phyloP scores from a whole-genome alignment of 768 basidiomycete species.

The Leccinum longicurvipes region DNA sequence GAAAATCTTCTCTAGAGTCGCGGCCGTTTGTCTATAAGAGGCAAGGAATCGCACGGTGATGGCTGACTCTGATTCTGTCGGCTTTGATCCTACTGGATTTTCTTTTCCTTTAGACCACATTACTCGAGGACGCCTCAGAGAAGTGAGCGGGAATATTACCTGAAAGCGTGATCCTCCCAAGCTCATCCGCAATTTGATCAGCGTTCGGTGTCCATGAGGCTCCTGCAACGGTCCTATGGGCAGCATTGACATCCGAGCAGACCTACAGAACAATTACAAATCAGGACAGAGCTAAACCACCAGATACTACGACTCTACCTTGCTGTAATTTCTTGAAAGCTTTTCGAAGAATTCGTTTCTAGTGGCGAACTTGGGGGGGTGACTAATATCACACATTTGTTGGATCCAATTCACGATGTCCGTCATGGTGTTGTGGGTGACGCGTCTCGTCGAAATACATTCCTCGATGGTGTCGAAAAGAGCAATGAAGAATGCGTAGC shows the following conservation, averaged over 20 bases:
- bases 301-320: background rate
- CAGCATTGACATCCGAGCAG: background rate
- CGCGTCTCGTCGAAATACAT: background rate
- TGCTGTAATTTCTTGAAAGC: background rate
- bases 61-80: background rate
- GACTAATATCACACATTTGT: slow-evolving; percentile 5
- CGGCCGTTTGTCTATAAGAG: background rate
- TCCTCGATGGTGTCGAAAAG: slow-evolving; percentile 5
- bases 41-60: background rate
- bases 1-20: background rate
- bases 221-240: background rate
- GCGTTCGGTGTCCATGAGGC: background rate
- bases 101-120: background rate
- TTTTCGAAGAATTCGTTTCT: background rate
- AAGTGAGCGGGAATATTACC: background rate
- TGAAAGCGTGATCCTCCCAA: background rate
- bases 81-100: background rate
- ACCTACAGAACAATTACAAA: background rate
- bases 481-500: slow-evolving; percentile 13
- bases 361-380: background rate
- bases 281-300: accelerated
- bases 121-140: background rate
- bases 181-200: background rate
- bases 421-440: background rate
- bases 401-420: background rate